phyloP scores from a whole-genome alignment of 208 protist genomes.

The Trypanosoma vivax region DNA sequence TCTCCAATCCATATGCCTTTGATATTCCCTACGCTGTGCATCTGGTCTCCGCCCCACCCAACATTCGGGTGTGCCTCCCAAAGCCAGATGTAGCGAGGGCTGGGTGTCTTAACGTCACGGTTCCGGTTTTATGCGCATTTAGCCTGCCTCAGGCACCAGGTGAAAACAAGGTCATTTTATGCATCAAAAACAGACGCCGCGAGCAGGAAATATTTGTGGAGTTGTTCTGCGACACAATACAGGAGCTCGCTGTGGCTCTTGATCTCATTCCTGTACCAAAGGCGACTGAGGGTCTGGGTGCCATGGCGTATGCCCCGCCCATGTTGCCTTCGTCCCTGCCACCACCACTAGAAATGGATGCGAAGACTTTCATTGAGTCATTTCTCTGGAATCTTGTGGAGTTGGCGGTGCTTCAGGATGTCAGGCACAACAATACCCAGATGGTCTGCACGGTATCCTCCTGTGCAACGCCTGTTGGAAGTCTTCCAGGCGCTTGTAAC shows the following conservation, averaged over 20 bases:
- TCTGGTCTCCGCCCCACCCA: constrained; percentile 31
- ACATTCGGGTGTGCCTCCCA: constrained; percentile 48
- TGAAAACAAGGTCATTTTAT: constrained; percentile 25
- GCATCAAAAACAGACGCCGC: constrained; percentile 46
- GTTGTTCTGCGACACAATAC: constrained; percentile 55
- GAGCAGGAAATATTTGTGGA: constrained; percentile 58
- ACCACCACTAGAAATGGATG: constrained; percentile 15
- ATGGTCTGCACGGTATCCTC: background rate
- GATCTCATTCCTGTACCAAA: constrained; percentile 34
- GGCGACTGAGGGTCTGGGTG: background rate
- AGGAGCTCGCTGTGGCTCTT: constrained; percentile 48
- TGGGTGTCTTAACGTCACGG: constrained; percentile 36
- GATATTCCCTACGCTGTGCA: constrained; percentile 73
- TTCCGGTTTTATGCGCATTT: constrained; percentile 61
- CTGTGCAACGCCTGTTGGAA: too few relatives aligned
- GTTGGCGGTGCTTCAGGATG: constrained; percentile 2
- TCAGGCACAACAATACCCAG: background rate
- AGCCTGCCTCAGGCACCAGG: background rate
- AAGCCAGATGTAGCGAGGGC: constrained; percentile 39
- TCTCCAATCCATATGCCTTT: constrained; percentile 71
- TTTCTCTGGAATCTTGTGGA: constrained; percentile 24
- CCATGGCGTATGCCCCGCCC: constrained; percentile 11
- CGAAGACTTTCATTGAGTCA: constrained; percentile 6
- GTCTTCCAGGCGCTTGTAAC: too few relatives aligned
- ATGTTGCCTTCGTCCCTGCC: constrained; percentile 4